Percentiles rank a stretch among this genome's conserved stretches.
Evolutionary conservation across 768 basidiomycete genomes (phyloP).

Genomic region (Mrakia gelida): DNA sequence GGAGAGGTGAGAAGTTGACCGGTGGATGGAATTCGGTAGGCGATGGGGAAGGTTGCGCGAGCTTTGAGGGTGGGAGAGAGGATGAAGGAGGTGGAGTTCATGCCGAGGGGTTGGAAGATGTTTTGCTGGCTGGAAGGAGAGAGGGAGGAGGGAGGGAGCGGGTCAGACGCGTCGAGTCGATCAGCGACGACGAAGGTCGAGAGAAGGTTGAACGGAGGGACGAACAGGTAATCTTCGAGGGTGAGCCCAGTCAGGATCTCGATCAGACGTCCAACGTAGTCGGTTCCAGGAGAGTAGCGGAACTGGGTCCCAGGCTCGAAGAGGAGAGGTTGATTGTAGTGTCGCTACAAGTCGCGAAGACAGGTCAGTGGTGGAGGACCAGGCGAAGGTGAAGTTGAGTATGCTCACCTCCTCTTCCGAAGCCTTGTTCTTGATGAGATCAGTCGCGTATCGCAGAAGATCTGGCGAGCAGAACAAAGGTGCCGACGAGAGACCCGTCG

Average conservation of each 20-base stretch:
- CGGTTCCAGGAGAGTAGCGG: neutral
- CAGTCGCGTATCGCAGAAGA: neutral
- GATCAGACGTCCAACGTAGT: neutral
- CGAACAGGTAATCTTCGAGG: neutral
- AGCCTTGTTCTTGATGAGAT: neutral
- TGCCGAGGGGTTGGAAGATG: neutral
- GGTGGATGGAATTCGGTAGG: neutral
- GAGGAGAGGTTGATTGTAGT: neutral
- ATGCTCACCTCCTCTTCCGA: neutral
- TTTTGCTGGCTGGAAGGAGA: neutral
- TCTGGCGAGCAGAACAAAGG: neutral
- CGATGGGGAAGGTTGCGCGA: neutral
- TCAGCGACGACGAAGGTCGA: neutral
- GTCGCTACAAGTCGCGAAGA: neutral
- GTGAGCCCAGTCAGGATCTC: neutral
- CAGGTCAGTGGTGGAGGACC: neutral
- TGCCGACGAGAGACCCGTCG: neutral
- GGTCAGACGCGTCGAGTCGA: neutral
- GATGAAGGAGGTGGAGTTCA: conserved; percentile 10
- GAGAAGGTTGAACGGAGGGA: neutral
- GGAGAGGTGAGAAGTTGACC: neutral
- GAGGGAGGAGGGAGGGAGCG: neutral
- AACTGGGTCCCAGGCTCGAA: neutral
- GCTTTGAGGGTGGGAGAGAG: neutral
- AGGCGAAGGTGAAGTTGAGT: neutral